Conservation (phyloP, 192 early-diverging fungal species). For the Backusella liffmaniae region DNA sequence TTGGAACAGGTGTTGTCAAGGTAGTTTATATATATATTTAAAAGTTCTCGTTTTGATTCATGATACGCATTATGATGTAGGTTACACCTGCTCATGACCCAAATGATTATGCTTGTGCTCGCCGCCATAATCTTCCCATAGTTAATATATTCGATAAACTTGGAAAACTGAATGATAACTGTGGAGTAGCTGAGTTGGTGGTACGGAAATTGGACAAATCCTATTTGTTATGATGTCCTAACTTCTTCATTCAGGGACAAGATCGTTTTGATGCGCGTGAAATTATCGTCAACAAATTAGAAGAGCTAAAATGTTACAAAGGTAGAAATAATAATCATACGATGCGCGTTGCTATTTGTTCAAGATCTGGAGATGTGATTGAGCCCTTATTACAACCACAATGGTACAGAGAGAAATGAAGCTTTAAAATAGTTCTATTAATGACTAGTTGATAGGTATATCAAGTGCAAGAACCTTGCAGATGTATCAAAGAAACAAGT, state of each 20-base stretch:
- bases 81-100: slow-evolving; percentile 95
- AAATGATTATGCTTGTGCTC: slow-evolving; percentile 88
- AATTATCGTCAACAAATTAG: slow-evolving; percentile 64
- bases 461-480: slow-evolving; percentile 79
- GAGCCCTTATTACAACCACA: slow-evolving; percentile 96
- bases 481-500: slow-evolving; percentile 66
- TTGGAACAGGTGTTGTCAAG: slow-evolving; percentile 97
- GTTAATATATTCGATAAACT: slow-evolving; percentile 85
- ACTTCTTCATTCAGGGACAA: slow-evolving; percentile 50
- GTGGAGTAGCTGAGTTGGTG: slow-evolving; percentile 53
- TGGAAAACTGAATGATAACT: slow-evolving; percentile 78
- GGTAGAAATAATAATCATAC: slow-evolving; percentile 78
- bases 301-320: slow-evolving; percentile 63
- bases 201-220: slow-evolving; percentile 28
- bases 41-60: neutral
- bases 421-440: neutral
- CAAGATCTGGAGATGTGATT: slow-evolving; percentile 90
- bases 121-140: slow-evolving; percentile 76
- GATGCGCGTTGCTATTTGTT: slow-evolving; percentile 70
- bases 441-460: slow-evolving; percentile 52
- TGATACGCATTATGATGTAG: slow-evolving; percentile 36
- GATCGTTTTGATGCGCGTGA: slow-evolving; percentile 84
- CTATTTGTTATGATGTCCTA: neutral
- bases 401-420: slow-evolving; percentile 56
- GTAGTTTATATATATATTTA: slow-evolving; percentile 36